phyloP scores from a whole-genome alignment of 257 asterid species.

The Solanum pinnatisectum region DNA sequence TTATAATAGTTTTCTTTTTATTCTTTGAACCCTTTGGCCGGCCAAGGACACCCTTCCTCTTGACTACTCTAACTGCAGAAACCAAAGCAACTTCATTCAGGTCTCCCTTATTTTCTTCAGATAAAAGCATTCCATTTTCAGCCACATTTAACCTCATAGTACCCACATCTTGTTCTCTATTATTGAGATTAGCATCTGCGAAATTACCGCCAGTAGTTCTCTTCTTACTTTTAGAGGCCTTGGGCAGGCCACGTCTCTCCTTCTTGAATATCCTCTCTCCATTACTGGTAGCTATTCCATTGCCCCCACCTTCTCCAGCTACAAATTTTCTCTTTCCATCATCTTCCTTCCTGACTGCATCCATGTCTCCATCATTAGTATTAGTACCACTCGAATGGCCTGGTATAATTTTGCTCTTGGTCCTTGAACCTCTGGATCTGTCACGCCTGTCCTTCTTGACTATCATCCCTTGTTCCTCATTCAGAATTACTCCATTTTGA shows the following conservation, averaged over 20 bases:
- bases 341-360: not conserved
- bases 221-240: slow-evolving; percentile 9
- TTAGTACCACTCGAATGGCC: not conserved
- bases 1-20: not conserved
- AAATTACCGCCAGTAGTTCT: not conserved
- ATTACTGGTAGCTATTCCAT: not conserved
- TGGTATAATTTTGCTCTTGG: not conserved
- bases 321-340: not conserved
- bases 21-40: slow-evolving; percentile 9
- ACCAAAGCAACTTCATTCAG: not conserved
- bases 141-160: not conserved
- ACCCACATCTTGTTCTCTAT: not conserved
- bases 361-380: not conserved
- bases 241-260: not conserved
- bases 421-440: not conserved
- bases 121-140: not conserved
- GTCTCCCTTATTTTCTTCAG: not conserved
- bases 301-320: not conserved
- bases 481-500: not conserved
- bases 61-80: not conserved
- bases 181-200: not conserved
- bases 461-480: slow-evolving; percentile 1
- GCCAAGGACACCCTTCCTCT: slow-evolving; percentile 5
- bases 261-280: not conserved
- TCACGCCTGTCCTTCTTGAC: not conserved